Percentiles rank a stretch among this genome's conserved stretches.
These are phyloP conservation scores for Bauhinia variegata DNA, from an alignment of 306 rosid genomes.

Conservation along the genomic window DNA sequence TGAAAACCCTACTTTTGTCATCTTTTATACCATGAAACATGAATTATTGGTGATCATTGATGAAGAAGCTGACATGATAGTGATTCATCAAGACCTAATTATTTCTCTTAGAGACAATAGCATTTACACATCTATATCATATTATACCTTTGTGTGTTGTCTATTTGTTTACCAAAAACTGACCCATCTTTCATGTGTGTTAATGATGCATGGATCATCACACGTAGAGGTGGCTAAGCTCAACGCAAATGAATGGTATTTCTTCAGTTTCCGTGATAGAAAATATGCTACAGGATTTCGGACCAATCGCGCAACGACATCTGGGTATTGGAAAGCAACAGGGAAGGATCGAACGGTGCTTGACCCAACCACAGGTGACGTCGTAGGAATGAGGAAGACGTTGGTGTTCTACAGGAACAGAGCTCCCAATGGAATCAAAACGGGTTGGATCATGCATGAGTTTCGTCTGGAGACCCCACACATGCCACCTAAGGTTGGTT, in stretches of 20 bases:
- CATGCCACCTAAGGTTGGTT: constrained; percentile 87
- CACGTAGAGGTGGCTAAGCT: constrained; percentile 88
- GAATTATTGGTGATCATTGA: constrained; percentile 33
- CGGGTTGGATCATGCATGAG: constrained; percentile 99
- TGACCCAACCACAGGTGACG: constrained; percentile 67
- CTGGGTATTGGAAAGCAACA: constrained; percentile 96
- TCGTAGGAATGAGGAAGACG: constrained; percentile 95
- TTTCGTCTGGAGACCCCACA: constrained; percentile 97
- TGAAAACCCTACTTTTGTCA: not conserved
- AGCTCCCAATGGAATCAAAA: constrained; percentile 93
- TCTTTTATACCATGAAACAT: constrained; percentile 20
- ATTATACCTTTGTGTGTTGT: constrained; percentile 19
- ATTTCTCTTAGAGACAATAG: not conserved
- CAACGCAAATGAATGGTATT: constrained; percentile 91
- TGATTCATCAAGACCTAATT: constrained; percentile 36
- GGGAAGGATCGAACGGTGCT: constrained; percentile 92
- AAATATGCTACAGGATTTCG: constrained; percentile 89
- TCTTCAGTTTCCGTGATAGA: constrained; percentile 97
- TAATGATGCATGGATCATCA: constrained; percentile 13
- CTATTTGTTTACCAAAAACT: not conserved
- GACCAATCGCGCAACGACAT: constrained; percentile 84
- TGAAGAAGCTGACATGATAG: constrained; percentile 40
- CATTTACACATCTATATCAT: not conserved
- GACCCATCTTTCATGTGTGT: not conserved
- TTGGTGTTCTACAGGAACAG: constrained; percentile 85